Percentiles rank a stretch among this genome's conserved stretches.
phyloP scores from a whole-genome alignment of 768 basidiomycete species.

The Pleurotus giganteus region DNA sequence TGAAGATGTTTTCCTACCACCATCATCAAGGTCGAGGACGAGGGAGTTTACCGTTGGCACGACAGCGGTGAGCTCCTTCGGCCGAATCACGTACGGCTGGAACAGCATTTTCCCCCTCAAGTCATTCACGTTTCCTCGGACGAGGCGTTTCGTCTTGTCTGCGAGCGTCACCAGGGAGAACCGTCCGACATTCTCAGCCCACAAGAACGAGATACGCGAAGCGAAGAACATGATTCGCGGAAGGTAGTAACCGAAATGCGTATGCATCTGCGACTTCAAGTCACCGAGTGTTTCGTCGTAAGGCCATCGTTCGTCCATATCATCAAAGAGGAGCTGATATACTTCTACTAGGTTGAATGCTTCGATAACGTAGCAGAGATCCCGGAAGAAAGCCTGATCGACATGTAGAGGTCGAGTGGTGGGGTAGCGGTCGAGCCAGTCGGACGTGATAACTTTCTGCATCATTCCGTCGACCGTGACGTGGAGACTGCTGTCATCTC shows the following conservation, averaged over 20 bases:
- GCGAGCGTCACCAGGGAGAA: neutral
- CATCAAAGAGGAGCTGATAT: constrained; percentile 3
- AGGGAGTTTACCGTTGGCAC: constrained; percentile 3
- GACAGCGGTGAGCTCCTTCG: neutral
- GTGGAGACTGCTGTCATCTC: neutral
- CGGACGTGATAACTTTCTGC: neutral
- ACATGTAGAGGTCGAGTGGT: neutral
- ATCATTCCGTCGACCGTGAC: neutral
- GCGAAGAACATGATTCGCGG: constrained; percentile 2
- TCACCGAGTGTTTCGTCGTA: neutral
- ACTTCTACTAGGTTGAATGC: neutral
- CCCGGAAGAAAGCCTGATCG: constrained; percentile 6
- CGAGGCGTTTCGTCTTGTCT: neutral
- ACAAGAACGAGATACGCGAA: neutral
- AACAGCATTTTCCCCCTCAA: neutral
- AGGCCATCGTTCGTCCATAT: neutral
- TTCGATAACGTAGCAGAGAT: constrained; percentile 4
- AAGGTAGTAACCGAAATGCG: neutral
- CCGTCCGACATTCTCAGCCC: neutral
- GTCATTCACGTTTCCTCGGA: neutral
- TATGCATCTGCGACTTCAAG: neutral
- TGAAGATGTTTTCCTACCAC: too few species aligned
- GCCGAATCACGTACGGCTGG: constrained; percentile 1
- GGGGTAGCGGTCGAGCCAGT: neutral
- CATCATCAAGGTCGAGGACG: too few species aligned